phyloP scores from a whole-genome alignment of 78 protist genomes.

The Isochrysis galbana region DNA sequence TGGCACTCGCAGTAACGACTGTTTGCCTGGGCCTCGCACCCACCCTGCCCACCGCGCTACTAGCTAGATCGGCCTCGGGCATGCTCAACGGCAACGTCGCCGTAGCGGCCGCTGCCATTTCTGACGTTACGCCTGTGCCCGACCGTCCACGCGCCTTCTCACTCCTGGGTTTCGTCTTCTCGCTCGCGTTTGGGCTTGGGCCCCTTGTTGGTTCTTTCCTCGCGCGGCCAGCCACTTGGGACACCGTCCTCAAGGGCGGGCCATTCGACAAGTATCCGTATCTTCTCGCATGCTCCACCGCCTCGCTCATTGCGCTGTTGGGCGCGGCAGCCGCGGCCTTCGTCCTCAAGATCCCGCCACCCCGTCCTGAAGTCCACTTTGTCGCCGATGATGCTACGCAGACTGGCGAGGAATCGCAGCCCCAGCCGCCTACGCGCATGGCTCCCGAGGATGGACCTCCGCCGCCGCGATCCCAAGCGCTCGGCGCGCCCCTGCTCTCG shows the following conservation, averaged over 20 bases:
- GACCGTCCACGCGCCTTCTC: neutral
- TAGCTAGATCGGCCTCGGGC: neutral
- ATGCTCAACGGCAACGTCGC: neutral
- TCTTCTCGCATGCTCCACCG: neutral
- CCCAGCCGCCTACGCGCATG: too few relatives aligned
- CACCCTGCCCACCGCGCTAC: neutral
- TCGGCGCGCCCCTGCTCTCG: too few relatives aligned
- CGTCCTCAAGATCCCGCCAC: too few relatives aligned
- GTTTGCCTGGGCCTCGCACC: neutral
- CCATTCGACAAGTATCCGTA: neutral
- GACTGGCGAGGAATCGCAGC: too few relatives aligned
- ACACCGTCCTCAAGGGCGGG: neutral
- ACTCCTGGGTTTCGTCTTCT: neutral
- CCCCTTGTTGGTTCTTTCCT: neutral
- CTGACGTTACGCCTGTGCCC: neutral
- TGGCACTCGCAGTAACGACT: neutral
- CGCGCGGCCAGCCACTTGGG: neutral
- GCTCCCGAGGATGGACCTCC: too few relatives aligned
- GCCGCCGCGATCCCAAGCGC: too few relatives aligned
- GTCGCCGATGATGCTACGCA: too few relatives aligned
- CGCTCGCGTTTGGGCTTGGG: neutral
- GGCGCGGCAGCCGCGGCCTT: too few relatives aligned
- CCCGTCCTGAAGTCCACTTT: too few relatives aligned
- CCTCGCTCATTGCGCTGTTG: neutral
- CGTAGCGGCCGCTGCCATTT: neutral